Evolutionary conservation across 2,329 filamentous ascomycete genomes (phyloP), one percentile per base, ranked within the genome.

Genomic region (Biscogniauxia mediterranea): DNA sequence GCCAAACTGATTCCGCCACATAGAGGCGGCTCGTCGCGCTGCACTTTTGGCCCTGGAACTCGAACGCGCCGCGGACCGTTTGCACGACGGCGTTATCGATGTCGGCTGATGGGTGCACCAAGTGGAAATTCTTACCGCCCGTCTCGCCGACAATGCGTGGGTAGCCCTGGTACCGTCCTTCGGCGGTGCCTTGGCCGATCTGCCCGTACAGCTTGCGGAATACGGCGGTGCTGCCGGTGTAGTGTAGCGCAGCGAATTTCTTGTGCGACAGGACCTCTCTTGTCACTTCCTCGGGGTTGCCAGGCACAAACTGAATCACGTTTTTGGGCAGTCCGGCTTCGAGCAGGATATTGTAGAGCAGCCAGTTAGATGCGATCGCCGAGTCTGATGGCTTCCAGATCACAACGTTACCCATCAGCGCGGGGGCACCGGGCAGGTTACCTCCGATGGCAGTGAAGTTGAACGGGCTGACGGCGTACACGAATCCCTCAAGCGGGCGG

Each of bases 391-490:
- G 93, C 83, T 98, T 98, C 93, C 93, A 98, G 54, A 98, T 80
- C 4, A 97, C 92, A 1, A 97, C 94, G 76, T 98, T 98, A 61
- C 93, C 93, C 82, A 97, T 88, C 59, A 97, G 80, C 0, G 92
- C 93, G 15, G 94, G 93, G 0, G 91, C 89, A 54, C 87, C 89
- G 17, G 90, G 86, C 51, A 98, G 82, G 78, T 97, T 97, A 60
- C 89, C 94, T 11, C 88, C 93, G 69, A 98, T 96, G 65, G 93
- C 93, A 21, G 93, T 97, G 79, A 98, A 98, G 82, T 98, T 98
- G 85, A 97, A 98, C 52, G 93, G 93, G 62, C 89, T 92, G 70
- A 97, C 87, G 42, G 93, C 94, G 75, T 97, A 97, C 64, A 98
- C 92, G 76, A 98, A 97, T 19, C 93, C 93, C 77, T 98, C 93